Evolutionary conservation across 345 rosid genomes (phyloP), one percentile per base, ranked within the genome.

Genomic region (Lenwebbia sp.): DNA sequence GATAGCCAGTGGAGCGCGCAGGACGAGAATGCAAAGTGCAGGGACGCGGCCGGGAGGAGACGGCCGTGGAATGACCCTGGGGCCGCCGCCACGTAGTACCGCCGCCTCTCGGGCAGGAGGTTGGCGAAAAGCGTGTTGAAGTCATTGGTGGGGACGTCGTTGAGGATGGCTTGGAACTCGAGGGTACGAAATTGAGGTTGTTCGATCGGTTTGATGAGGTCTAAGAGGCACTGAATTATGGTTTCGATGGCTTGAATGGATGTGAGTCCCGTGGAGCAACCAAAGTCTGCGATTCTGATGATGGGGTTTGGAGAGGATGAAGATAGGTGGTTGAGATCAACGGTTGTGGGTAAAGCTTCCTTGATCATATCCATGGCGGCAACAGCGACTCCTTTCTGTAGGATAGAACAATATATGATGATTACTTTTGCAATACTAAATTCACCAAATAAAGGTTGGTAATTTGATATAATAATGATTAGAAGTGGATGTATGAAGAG

Each of bases 21-120:
- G n/a, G 87, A 57, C 19, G 81, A 87, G 54, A 53, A 51, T 23
- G 55, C 82, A 7, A 87, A 82, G 50, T 87, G 44, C 51, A 87
- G 49, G 55, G 87, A 60, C 1, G 60, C 40, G 6, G 49, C 8
- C 33, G 89, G 89, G 76, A 87, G 83, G 13, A 87, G 54, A n/a
- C 87, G 60, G 52, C 85, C 87, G 5, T 85, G 15, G 55, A 87
- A 82, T 4, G 85, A 52, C 37, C 89, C 89, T 0, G 89, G 89
- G 44, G 65, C 89, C 5, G 75, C 87, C 14, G 49, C 10, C 1
- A 74, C 50, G 4, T 13, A 49, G 55, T 60, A 86, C 41, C 21
- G 33, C 52, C 83, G 41, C 41, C 41, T 52, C 9, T 37, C 12
- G 10, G 86, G 57, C 41, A 40, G 85, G 78, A 33, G 47, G 19